Base-by-base conservation (phyloP, 768 basidiomycete genomes). In the Hericium alpestre region DNA sequence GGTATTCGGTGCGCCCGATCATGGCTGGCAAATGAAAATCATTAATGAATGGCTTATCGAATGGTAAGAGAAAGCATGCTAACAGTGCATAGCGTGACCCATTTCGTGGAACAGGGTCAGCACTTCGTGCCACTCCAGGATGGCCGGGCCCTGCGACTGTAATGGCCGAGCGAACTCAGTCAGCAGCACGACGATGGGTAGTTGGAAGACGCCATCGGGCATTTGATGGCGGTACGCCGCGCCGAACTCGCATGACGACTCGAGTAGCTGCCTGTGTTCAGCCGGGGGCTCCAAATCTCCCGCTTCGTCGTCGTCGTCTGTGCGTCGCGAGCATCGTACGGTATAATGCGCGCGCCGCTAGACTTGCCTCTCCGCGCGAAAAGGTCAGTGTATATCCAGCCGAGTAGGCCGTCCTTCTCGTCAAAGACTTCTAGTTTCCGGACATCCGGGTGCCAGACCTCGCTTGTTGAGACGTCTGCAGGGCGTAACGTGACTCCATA, bases 21-120 rank as follows among this genome's bases (percentile, higher is more conserved):
- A 99, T 99, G 1, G 96, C 95, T 98, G 63, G 12, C 47, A n/a
- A 48, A 8, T 16, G 48, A 38, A 55, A 48, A 51, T 38, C 13
- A 53, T 13, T 27, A 49, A 58, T 51, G 55, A 52, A 58, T 5
- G 56, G 38, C 48, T n/a, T 38, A 54, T 32, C 16, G 48, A 60
- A 38, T 55, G 50, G 50, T 18, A 4, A 25, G 25, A 18, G 40
- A 55, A 48, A 27, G 43, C 12, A n/a, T 15, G 77, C 93, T 77
- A 65, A 97, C 96, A 99, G 68, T 99, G 96, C 82, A 99, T 93
- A 11, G 96, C 96, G 72, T 99, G 96, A 0, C 96, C 96, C 93
- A 98, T 96, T 72, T 99, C 96, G 65, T 99, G 96, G 72, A 93
- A 96, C 22, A 98, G 73, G 2, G 95, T 98, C 67, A 88, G 76